These are phyloP conservation scores for Moelleriella libera DNA, from an alignment of 2,329 filamentous ascomycete genomes.

Conservation along the genomic window DNA sequence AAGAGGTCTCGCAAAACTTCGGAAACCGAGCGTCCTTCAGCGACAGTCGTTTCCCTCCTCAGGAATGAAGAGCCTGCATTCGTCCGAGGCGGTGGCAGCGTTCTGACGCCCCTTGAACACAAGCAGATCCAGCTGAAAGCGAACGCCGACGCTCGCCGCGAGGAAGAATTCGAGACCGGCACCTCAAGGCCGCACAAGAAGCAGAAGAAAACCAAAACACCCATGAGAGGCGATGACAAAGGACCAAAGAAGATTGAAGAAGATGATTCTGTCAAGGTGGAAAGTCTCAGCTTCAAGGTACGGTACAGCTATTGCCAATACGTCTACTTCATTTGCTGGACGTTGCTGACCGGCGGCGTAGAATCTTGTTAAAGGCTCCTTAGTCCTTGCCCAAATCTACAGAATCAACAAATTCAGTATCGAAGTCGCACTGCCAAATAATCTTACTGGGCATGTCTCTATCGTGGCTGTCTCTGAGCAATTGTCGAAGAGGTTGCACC, in stretches of 20 bases:
- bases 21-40: slow-evolving; percentile 12
- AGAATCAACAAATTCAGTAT: slow-evolving; percentile 70
- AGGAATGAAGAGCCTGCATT: slow-evolving; percentile 82
- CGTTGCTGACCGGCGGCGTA: slow-evolving; percentile 16
- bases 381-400: slow-evolving; percentile 76
- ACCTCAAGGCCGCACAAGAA: slow-evolving; percentile 27
- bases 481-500: slow-evolving; percentile 64
- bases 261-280: slow-evolving; percentile 54
- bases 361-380: slow-evolving; percentile 72
- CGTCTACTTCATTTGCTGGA: not conserved
- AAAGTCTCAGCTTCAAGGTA: slow-evolving; percentile 84
- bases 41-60: slow-evolving; percentile 29
- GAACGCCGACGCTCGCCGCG: slow-evolving; percentile 80
- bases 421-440: slow-evolving; percentile 78
- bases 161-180: slow-evolving; percentile 51
- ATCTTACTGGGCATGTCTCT: slow-evolving; percentile 76
- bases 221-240: slow-evolving; percentile 38
- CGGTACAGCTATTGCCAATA: not conserved
- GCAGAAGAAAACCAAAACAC: slow-evolving; percentile 42
- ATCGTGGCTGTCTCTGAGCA: slow-evolving; percentile 81
- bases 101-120: slow-evolving; percentile 84
- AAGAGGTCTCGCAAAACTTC: slow-evolving; percentile 17
- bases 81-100: slow-evolving; percentile 79
- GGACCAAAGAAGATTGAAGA: slow-evolving; percentile 27
- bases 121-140: slow-evolving; percentile 95